Conservation (phyloP, 208 protist species). For the Trichomonas tenax region DNA sequence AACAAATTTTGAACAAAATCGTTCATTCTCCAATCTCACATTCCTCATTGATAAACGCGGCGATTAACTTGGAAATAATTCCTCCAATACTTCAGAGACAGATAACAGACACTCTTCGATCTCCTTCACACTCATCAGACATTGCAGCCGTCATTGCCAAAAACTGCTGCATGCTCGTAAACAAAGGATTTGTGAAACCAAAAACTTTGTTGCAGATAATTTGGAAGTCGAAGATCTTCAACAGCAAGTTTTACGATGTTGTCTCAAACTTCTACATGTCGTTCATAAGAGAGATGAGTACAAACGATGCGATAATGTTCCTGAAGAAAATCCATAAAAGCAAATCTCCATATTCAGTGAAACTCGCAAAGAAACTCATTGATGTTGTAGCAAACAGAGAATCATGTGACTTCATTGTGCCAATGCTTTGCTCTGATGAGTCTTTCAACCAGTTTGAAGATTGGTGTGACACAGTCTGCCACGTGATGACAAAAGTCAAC, state of each 20-base stretch:
- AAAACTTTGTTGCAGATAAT: neutral
- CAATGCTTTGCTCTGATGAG: neutral
- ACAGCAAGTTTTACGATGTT: neutral
- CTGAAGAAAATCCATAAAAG: neutral
- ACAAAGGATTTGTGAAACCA: neutral
- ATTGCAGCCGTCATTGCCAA: neutral
- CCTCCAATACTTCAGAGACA: neutral
- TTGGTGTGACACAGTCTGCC: neutral
- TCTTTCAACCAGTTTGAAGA: neutral
- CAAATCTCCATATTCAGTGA: neutral
- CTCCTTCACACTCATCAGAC: neutral
- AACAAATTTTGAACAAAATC: neutral
- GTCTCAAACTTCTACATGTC: neutral
- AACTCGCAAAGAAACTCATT: neutral
- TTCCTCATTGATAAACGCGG: neutral
- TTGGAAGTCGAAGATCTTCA: neutral
- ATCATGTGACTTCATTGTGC: neutral
- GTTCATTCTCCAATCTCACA: neutral
- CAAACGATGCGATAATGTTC: neutral
- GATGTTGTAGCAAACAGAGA: neutral
- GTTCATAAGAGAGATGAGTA: neutral
- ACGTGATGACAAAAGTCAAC: neutral
- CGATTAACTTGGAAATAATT: neutral
- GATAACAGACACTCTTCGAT: neutral
- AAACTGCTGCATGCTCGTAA: neutral